These are phyloP conservation scores for Cokeromyces recurvatus DNA, from an alignment of 371 early-diverging fungal genomes.

Conservation along the genomic window DNA sequence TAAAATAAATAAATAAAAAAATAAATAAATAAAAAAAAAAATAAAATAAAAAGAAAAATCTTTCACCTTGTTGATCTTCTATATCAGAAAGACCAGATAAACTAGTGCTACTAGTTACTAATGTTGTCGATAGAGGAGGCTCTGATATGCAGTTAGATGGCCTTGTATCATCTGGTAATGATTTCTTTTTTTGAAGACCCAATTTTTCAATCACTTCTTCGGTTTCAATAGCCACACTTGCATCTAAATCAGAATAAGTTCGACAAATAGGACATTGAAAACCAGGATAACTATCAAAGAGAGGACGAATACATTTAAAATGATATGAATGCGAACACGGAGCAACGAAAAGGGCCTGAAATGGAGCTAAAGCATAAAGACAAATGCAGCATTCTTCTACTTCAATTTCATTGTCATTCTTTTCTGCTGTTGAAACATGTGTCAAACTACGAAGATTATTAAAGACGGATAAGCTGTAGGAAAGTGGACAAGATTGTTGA, in stretches of 20 bases:
- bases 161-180: no score
- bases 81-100: slow-evolving; percentile 13
- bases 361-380: slow-evolving; percentile 81
- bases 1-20: neutral
- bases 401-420: slow-evolving; percentile 1
- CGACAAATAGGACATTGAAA: slow-evolving; percentile 94
- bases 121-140: slow-evolving; percentile 13
- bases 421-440: slow-evolving; percentile 3
- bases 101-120: slow-evolving; percentile 18
- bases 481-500: slow-evolving; percentile 5
- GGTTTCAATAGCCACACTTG: slow-evolving; percentile 73
- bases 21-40: slow-evolving; percentile 4
- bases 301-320: slow-evolving; percentile 86
- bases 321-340: slow-evolving; percentile 95
- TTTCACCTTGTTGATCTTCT: neutral
- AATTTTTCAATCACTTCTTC: slow-evolving; percentile 42
- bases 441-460: slow-evolving; percentile 24
- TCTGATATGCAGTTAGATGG: slow-evolving; percentile 9
- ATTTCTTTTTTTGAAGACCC: slow-evolving; percentile 12
- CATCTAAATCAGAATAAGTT: slow-evolving; percentile 89
- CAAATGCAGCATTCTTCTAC: slow-evolving; percentile 93
- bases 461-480: slow-evolving; percentile 25
- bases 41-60: neutral
- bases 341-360: slow-evolving; percentile 91
- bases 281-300: slow-evolving; percentile 70